phyloP scores from a whole-genome alignment of 2,329 filamentous ascomycete genomes.

The Cladosporium sp. region DNA sequence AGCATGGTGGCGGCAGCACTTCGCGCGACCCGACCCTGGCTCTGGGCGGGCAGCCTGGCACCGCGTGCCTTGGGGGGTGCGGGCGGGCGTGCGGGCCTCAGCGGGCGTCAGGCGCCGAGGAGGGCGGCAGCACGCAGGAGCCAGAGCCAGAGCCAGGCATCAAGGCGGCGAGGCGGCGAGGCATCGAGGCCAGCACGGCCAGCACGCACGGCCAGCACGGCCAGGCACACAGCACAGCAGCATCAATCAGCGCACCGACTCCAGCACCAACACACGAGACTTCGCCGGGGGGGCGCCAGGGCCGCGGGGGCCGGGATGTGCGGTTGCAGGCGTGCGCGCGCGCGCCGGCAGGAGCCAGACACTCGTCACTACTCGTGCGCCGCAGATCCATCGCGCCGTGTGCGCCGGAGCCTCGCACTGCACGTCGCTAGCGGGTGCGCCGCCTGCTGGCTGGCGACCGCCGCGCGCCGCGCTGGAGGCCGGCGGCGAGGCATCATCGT shows the following conservation, averaged over 20 bases:
- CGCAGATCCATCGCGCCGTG: conserved; percentile 2
- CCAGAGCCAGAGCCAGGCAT: too few species aligned
- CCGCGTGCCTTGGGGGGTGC: too few species aligned
- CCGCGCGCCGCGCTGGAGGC: not conserved
- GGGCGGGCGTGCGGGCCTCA: too few species aligned
- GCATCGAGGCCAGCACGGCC: too few species aligned
- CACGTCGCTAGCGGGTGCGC: not conserved
- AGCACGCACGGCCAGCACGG: too few species aligned
- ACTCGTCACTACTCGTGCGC: not conserved
- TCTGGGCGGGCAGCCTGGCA: too few species aligned
- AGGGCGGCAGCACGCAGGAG: too few species aligned
- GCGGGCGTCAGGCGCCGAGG: too few species aligned
- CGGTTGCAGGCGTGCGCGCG: not conserved
- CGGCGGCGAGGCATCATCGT: too few species aligned
- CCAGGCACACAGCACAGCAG: too few species aligned
- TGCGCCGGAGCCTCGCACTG: not conserved
- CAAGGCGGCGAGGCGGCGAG: too few species aligned
- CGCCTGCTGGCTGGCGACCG: not conserved
- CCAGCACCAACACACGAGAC: not conserved
- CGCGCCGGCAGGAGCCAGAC: not conserved
- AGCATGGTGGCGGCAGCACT: conserved; percentile 9
- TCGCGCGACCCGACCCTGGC: conserved; percentile 5
- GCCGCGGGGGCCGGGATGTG: conserved; percentile 10
- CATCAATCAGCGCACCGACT: too few species aligned
- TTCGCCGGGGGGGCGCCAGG: conserved; percentile 8